Evolutionary conservation across 768 basidiomycete species (phyloP).

Genomic region (Mycena sanguinolenta): DNA sequence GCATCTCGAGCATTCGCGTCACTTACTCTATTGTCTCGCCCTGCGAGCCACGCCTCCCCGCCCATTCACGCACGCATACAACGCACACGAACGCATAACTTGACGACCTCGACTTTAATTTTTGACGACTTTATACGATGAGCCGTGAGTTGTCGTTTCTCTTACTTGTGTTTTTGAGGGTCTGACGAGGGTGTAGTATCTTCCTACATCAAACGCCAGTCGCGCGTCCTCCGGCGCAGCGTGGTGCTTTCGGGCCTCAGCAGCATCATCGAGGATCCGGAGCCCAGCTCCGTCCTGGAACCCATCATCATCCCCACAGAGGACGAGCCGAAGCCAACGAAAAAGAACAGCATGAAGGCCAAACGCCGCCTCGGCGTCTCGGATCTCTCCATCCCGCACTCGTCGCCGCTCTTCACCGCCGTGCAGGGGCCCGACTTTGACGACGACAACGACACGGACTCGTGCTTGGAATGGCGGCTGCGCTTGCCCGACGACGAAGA

Average conservation of each 20-base stretch:
- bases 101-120: too few species aligned
- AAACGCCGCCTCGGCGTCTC: slow-evolving; percentile 33
- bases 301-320: neutral
- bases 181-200: slow-evolving; percentile 10
- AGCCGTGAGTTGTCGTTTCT: neutral
- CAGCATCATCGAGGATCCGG: slow-evolving; percentile 19
- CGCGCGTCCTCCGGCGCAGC: slow-evolving; percentile 16
- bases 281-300: too few species aligned
- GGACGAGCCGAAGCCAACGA: neutral
- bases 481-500: neutral
- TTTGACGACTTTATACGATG: slow-evolving; percentile 7
- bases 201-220: slow-evolving; percentile 30
- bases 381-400: slow-evolving; percentile 27
- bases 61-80: too few species aligned
- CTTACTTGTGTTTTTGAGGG: too few species aligned
- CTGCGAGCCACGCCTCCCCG: too few species aligned
- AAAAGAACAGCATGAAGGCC: slow-evolving; percentile 30
- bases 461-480: neutral
- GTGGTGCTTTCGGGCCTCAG: neutral
- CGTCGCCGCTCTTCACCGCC: slow-evolving; percentile 5
- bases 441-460: neutral
- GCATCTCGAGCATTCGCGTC: too few species aligned
- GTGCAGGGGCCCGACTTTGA: neutral
- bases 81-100: too few species aligned
- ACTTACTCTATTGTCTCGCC: too few species aligned